Conservation (phyloP, 148 eudicot genomes). For the Oxyria digyna region DNA sequence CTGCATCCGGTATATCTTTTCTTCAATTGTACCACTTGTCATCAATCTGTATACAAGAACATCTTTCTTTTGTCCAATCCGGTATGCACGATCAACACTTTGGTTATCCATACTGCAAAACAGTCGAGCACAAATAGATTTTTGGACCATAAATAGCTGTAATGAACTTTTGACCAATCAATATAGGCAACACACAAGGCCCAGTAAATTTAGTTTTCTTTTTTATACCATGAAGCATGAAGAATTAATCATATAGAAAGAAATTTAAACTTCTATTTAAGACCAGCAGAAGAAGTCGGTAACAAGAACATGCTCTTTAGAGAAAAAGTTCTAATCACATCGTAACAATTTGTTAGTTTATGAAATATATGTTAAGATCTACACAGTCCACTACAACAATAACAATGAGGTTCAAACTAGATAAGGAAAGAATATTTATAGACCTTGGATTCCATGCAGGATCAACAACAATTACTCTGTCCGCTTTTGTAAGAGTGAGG, state of each 20-base stretch:
- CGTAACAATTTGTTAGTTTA: background rate
- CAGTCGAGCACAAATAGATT: background rate
- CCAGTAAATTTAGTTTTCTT: background rate
- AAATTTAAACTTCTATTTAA: background rate
- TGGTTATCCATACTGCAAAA: slow-evolving; percentile 84
- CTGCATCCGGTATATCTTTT: slow-evolving; percentile 94
- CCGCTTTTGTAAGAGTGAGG: slow-evolving; percentile 90
- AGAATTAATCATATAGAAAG: background rate
- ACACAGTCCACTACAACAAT: background rate
- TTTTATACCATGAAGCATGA: background rate
- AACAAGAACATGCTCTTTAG: background rate
- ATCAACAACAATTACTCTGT: slow-evolving; percentile 97
- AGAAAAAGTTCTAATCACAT: background rate
- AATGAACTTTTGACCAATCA: background rate
- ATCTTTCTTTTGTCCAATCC: slow-evolving; percentile 95
- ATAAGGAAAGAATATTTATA: background rate
- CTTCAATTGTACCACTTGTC: slow-evolving; percentile 95
- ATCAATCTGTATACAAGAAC: slow-evolving; percentile 90
- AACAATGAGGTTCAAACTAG: background rate
- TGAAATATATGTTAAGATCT: background rate
- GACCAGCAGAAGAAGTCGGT: background rate
- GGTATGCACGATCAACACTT: slow-evolving; percentile 97
- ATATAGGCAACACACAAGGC: background rate
- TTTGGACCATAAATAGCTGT: background rate
- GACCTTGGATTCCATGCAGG: slow-evolving; percentile 99